phyloP scores from a whole-genome alignment of 1,139 yeast species.

The Geotrichum armillariae region DNA sequence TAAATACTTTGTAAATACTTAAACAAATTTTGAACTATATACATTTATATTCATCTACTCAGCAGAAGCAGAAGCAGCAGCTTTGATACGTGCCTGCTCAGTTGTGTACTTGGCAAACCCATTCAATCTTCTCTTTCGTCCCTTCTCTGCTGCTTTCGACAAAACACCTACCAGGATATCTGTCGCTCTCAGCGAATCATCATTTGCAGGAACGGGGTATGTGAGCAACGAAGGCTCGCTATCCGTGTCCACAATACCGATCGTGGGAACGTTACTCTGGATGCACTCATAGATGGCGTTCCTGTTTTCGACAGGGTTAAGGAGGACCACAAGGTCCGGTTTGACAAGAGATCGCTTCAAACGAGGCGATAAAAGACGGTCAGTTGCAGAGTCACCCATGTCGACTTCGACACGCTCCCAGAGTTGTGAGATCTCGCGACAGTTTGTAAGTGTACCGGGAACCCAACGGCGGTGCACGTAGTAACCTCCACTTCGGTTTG shows the following conservation, averaged over 20 bases:
- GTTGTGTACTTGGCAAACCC: slow-evolving; percentile 33
- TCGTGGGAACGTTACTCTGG: slow-evolving; percentile 82
- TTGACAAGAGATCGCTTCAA: slow-evolving; percentile 47
- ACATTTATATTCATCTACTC: not conserved
- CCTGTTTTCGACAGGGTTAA: slow-evolving; percentile 87
- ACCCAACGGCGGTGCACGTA: slow-evolving; percentile 88
- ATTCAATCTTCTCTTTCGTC: slow-evolving; percentile 58
- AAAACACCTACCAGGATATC: slow-evolving; percentile 79
- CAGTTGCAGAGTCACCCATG: slow-evolving; percentile 61
- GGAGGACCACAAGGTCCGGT: slow-evolving; percentile 83
- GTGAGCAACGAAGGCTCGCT: slow-evolving; percentile 87
- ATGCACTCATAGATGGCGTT: slow-evolving; percentile 81
- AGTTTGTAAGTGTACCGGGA: slow-evolving; percentile 92
- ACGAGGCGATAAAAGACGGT: slow-evolving; percentile 51
- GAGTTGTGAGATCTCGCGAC: slow-evolving; percentile 62
- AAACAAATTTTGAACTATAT: not conserved
- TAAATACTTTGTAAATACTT: not conserved
- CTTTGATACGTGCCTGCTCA: slow-evolving; percentile 9
- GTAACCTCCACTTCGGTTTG: slow-evolving; percentile 73
- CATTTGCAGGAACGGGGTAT: slow-evolving; percentile 95
- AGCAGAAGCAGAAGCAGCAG: not conserved
- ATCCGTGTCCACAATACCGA: slow-evolving; percentile 92
- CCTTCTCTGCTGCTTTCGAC: slow-evolving; percentile 81
- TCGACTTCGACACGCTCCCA: slow-evolving; percentile 68
- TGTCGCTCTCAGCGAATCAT: slow-evolving; percentile 83